These are phyloP conservation scores for Eucalyptus polybractea DNA, from an alignment of 345 rosid genomes.

Conservation along the genomic window DNA sequence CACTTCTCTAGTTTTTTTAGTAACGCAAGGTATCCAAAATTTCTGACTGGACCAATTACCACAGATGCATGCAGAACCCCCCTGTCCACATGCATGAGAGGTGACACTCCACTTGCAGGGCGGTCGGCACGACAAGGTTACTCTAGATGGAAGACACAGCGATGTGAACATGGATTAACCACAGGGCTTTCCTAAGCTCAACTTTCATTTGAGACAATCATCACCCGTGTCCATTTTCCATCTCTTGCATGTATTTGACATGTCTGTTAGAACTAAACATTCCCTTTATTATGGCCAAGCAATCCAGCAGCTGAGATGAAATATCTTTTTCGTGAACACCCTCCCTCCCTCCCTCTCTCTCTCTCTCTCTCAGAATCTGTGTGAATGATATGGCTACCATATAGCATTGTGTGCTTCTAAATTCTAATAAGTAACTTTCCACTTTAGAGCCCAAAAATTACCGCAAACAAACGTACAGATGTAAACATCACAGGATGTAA, in stretches of 20 bases:
- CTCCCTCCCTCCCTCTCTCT: not conserved
- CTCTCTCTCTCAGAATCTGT: not conserved
- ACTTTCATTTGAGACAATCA: not conserved
- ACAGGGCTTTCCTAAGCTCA: not conserved
- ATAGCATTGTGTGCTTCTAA: not conserved
- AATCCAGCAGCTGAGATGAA: not conserved
- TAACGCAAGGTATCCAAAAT: not conserved
- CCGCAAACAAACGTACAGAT: not conserved
- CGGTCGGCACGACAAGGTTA: not conserved
- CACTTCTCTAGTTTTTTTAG: not conserved
- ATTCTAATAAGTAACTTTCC: not conserved
- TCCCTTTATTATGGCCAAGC: not conserved
- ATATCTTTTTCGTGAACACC: not conserved
- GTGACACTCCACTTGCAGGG: not conserved
- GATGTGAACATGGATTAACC: not conserved
- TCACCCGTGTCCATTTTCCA: too few species aligned
- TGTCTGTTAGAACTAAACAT: not conserved
- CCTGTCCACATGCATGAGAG: not conserved
- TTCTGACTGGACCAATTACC: not conserved
- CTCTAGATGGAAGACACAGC: not conserved
- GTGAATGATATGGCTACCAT: not conserved
- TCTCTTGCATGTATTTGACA: not conserved
- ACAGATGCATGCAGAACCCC: not conserved
- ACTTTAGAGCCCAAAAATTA: not conserved
- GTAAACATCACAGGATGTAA: not conserved